Conservation (phyloP, 2,329 filamentous ascomycete genomes). For the Colletotrichum sp. region DNA sequence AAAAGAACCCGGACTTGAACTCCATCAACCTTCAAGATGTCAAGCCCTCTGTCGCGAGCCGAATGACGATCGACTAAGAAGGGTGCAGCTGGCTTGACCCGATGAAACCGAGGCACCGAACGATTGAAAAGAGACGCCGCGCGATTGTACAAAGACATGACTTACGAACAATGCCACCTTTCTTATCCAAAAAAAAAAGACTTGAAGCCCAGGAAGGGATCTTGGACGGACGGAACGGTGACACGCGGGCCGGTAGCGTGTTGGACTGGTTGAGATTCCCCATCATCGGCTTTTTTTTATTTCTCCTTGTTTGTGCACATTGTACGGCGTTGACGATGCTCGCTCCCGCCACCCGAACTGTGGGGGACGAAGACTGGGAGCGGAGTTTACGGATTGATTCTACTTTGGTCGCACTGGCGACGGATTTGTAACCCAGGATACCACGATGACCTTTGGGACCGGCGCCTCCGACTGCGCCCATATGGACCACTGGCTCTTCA, state of each 20-base stretch:
- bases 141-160: conserved; percentile 25
- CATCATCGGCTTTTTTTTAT: conserved; percentile 19
- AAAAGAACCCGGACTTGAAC: conserved; percentile 62
- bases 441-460: not conserved
- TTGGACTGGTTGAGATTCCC: conserved; percentile 23
- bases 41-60: conserved; percentile 57
- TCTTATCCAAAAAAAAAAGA: conserved; percentile 5
- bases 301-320: conserved; percentile 16
- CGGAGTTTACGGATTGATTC: conserved; percentile 20
- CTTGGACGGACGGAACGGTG: conserved; percentile 10
- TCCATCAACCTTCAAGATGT: conserved; percentile 63
- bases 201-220: not conserved
- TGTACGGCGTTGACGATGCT: conserved; percentile 13
- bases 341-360: not conserved
- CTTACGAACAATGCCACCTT: conserved; percentile 22
- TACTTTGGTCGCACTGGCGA: conserved; percentile 6
- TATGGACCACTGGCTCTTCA: not conserved
- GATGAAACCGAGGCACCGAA: conserved; percentile 11
- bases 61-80: conserved; percentile 66
- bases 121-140: conserved; percentile 11
- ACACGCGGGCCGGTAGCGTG: conserved; percentile 20
- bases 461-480: not conserved
- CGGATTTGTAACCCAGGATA: not conserved
- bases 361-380: conserved; percentile 8
- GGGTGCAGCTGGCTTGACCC: conserved; percentile 10